Evolutionary conservation across 2,329 filamentous ascomycete genomes (phyloP).

Genomic region (Cytospora mali): DNA sequence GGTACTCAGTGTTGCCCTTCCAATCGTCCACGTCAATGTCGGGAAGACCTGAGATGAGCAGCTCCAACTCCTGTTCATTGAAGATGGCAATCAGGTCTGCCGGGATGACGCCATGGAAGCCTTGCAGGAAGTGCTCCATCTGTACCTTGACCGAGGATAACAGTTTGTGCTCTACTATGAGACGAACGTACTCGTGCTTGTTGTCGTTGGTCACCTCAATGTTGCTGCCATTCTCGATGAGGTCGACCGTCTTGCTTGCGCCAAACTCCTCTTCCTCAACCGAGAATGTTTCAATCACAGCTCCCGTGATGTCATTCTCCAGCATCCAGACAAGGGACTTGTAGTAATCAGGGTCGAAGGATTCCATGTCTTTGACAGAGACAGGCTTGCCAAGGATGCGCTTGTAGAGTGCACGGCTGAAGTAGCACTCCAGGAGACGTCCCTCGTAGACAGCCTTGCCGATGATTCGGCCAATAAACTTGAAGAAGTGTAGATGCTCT

Average conservation of each 20-base stretch:
- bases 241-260: constrained; percentile 81
- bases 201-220: constrained; percentile 96
- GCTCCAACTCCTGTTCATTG: constrained; percentile 95
- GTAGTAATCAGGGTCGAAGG: constrained; percentile 97
- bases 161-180: constrained; percentile 92
- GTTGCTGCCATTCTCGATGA: constrained; percentile 85
- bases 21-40: constrained; percentile 98
- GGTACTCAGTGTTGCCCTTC: constrained; percentile 98
- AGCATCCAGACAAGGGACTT: constrained; percentile 98
- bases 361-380: constrained; percentile 99
- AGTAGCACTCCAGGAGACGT: constrained; percentile 95
- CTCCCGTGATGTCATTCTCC: constrained; percentile 96
- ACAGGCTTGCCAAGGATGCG: constrained; percentile 92
- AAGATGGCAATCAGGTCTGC: constrained; percentile 94
- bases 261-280: constrained; percentile 94
- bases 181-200: constrained; percentile 95
- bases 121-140: constrained; percentile 87
- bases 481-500: constrained; percentile 97
- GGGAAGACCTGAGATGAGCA: constrained; percentile 93
- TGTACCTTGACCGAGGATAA: constrained; percentile 92
- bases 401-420: constrained; percentile 98
- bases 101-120: constrained; percentile 98
- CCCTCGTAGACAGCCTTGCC: constrained; percentile 97
- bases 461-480: constrained; percentile 98
- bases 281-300: constrained; percentile 95